These are phyloP conservation scores for Phascolomyces articulosus DNA, from an alignment of 371 early-diverging fungal genomes.

Conservation along the genomic window DNA sequence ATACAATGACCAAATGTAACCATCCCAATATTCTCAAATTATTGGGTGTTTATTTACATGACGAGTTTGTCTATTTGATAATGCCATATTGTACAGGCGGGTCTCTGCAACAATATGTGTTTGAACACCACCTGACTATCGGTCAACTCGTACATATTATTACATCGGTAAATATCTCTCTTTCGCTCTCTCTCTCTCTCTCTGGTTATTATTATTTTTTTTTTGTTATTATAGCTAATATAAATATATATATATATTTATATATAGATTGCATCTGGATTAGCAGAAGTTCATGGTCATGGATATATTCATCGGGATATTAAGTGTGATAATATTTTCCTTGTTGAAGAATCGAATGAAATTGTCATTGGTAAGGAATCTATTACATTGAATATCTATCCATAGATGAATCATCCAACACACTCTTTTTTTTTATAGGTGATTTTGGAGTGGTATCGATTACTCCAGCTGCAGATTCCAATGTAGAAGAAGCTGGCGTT, in stretches of 20 bases:
- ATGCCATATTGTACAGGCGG: conserved; percentile 57
- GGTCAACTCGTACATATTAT: conserved; percentile 51
- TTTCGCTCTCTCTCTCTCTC: no score
- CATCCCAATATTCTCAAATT: conserved; percentile 49
- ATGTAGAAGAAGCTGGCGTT: conserved; percentile 55
- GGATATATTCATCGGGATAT: conserved; percentile 58
- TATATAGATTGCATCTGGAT: conserved; percentile 44
- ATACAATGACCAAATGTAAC: conserved; percentile 53
- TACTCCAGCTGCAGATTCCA: conserved; percentile 50
- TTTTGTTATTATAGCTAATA: neutral
- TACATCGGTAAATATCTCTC: conserved; percentile 29
- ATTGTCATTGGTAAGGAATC: conserved; percentile 46
- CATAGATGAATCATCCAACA: no score
- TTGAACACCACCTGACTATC: conserved; percentile 49
- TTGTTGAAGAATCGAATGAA: conserved; percentile 36
- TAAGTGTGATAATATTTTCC: conserved; percentile 55
- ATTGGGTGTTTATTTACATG: conserved; percentile 42
- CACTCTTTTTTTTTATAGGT: conserved; percentile 21
- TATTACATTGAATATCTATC: no score
- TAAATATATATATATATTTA: neutral
- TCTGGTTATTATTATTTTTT: no score
- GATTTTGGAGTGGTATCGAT: conserved; percentile 58
- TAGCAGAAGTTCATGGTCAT: conserved; percentile 48
- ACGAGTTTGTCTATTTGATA: conserved; percentile 53
- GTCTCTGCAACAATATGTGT: conserved; percentile 51